Base-by-base conservation (phyloP, 345 rosid genomes). In the Trapa bicornis region DNA sequence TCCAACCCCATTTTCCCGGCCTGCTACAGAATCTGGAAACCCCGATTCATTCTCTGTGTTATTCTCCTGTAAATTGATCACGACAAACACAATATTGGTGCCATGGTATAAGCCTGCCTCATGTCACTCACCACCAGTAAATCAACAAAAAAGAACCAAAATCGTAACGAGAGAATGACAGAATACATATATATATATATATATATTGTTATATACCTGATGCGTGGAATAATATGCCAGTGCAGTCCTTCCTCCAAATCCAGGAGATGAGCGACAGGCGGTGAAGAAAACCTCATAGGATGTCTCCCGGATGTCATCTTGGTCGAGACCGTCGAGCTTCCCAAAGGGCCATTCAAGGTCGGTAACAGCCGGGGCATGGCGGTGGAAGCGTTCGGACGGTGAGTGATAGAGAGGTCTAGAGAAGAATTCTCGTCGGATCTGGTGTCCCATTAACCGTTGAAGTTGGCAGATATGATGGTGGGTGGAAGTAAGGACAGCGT, bases 211-310 rank as follows among this genome's bases (percentile, higher is more conserved):
- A 22, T 54, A 5, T 35, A 58, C 48, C 77, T 77, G 38, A 74
- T 41, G 69, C 68, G 82, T 17, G 4, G 96, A 81, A 71, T 87
- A 84, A 67, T 84, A 93, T 32, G 76, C 81, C 64, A 88, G 73
- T n/a, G 88, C 82, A 35, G 85, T 84, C 63, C 86, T 76, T 6
- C 92, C 98, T 22, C 96, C 92, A 15, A 90, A 93, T 2, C 96
- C 90, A 0, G 97, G 96, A 16, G 92, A 85, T 1, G 96, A 87
- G 5, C 99, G 76, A 63, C 99, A 94, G 13, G 97, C 73, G 2
- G 89, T 89, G 83, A 94, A 87, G 75, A 94, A 91, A 22, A 94
- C 81, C 78, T 91, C 97, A 38, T 94, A 94, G 43, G 99, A 92
- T 0, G 89, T 80, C 71, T 89, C 96, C 3, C 97, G 83, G 69